Base-by-base conservation (phyloP, 2,329 filamentous ascomycete genomes). In the Aureobasidium sp. region DNA sequence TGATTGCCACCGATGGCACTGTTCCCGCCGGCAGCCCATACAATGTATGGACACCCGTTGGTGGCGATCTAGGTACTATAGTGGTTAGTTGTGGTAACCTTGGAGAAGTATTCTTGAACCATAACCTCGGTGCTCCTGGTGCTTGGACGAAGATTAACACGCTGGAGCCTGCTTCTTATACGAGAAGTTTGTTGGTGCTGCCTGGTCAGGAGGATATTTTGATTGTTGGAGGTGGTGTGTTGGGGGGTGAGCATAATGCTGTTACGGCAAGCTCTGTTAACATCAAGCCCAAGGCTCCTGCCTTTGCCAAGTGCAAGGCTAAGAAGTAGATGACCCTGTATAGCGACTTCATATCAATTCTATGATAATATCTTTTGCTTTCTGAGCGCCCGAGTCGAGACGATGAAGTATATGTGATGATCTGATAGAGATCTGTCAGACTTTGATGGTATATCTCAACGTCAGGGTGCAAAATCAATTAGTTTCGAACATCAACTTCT, bases 31-130 rank as follows among this genome's bases (percentile, higher is more conserved):
- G 77, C 5, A 78, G 76, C 1, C 81, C 81, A 0, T 82, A 83
- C 64, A 75, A 79, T 0, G 77, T 81, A 2, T 83, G 80, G 80
- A 80, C 74, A 0, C 71, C 77, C 0, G 75, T 75, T 5, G 80
- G 80, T 14, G 75, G 75, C 21, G 54, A 62, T 3, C 72, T 77
- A 59, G 81, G 81, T 1, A 82, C 79, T 1, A 76, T 83, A 57
- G 77, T 81, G 11, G 79, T 79, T 11, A 75, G 70, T 36, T 74
- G 71, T 13, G 75, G 76, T 10, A 75, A 71, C 6, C 65, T 71
- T 27, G 66, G 70, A 8, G 72, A 78, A 34, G 69, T 82, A 8
- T 82, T 78, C 65, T 68, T 81, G 42, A 82, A 82, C 66, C 73
- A 73, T 61, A 71, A 71, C 10, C 70, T 80, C 25, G 79, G 77